Evolutionary conservation across 805 yeast genomes (phyloP), one percentile per base, ranked within the genome.

Genomic region (Ogataea sp.): DNA sequence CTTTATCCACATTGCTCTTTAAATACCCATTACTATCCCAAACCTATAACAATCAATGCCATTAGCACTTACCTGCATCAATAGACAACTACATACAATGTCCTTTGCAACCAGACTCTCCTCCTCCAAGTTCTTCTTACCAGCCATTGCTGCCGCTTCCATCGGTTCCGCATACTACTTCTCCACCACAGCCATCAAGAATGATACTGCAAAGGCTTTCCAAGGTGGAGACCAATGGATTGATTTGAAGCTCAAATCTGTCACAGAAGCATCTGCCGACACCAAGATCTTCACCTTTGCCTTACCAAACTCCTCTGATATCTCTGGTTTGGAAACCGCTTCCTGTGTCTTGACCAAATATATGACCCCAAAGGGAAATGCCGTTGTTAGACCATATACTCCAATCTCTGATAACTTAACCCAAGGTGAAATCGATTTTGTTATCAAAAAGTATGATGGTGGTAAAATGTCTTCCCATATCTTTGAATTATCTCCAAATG

Each of bases 331-430:
- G 50, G 66, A 72, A 48, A 73, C 82, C 38, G 95, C 97, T 32
- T 84, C 93, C 24, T 77, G 82, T 47, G 59, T 93, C 34, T 59
- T 93, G 59, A 75, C 95, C 62, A 89, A 88, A 68, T 85, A 68
- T 56, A 81, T 78, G 40, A 80, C 90, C 43, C 75, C 79, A 45
- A 85, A 86, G 67, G 97, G 97, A 49, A 76, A 68, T 64, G 78
- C 79, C 55, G 96, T 90, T 37, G 69, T 93, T 47, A 82, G 96
- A 67, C 88, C 88, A 32, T 81, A 80, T 66, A 93, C 98, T 31
- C 98, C 98, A 43, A 72, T 81, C 36, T 73, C 85, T 31, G 87
- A 81, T 53, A 65, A 71, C 37, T 78, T 77, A 41, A 68, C 72
- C 44, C 73, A 72, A 61, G 98, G 98, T 37, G 59, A 73, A 39